These are phyloP conservation scores for Exserohilum turcica DNA, from an alignment of 2,329 filamentous ascomycete species.

Conservation along the genomic window DNA sequence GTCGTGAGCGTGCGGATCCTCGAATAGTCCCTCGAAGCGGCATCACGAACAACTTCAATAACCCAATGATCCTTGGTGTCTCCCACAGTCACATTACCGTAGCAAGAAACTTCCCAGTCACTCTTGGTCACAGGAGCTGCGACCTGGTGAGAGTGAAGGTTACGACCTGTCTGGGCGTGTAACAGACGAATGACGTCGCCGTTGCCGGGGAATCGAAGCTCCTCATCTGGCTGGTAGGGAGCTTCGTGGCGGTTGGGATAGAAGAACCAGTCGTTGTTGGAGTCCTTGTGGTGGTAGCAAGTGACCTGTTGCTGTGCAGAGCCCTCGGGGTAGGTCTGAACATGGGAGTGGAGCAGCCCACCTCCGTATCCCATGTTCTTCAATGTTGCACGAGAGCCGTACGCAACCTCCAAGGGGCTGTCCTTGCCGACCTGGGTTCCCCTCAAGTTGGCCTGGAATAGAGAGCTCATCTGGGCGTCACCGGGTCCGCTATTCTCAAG, in stretches of 20 bases:
- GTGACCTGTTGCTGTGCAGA: slow-evolving; percentile 95
- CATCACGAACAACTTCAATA: slow-evolving; percentile 88
- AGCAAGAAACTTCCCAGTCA: slow-evolving; percentile 91
- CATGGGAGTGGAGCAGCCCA: slow-evolving; percentile 92
- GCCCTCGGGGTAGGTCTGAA: slow-evolving; percentile 94
- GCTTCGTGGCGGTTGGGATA: slow-evolving; percentile 85
- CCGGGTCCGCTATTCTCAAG: slow-evolving; percentile 92
- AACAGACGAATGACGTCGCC: slow-evolving; percentile 82
- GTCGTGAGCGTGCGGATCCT: slow-evolving; percentile 91
- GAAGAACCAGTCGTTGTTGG: slow-evolving; percentile 99
- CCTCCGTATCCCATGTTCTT: slow-evolving; percentile 99
- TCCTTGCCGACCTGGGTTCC: slow-evolving; percentile 94
- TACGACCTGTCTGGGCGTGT: slow-evolving; percentile 93
- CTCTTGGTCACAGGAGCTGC: slow-evolving; percentile 86
- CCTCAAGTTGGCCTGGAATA: slow-evolving; percentile 95
- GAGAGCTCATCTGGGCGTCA: slow-evolving; percentile 99
- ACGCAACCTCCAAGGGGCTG: slow-evolving; percentile 88
- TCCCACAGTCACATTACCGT: slow-evolving; percentile 92
- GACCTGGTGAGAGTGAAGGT: slow-evolving; percentile 93
- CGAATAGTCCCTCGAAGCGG: slow-evolving; percentile 81
- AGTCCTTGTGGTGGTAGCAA: slow-evolving; percentile 99
- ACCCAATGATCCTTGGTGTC: slow-evolving; percentile 98
- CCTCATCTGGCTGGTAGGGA: slow-evolving; percentile 72
- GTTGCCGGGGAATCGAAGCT: slow-evolving; percentile 76
- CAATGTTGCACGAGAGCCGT: slow-evolving; percentile 86